phyloP scores from a whole-genome alignment of 2,329 filamentous ascomycete species.

The Mycosphaerella arachidis region DNA sequence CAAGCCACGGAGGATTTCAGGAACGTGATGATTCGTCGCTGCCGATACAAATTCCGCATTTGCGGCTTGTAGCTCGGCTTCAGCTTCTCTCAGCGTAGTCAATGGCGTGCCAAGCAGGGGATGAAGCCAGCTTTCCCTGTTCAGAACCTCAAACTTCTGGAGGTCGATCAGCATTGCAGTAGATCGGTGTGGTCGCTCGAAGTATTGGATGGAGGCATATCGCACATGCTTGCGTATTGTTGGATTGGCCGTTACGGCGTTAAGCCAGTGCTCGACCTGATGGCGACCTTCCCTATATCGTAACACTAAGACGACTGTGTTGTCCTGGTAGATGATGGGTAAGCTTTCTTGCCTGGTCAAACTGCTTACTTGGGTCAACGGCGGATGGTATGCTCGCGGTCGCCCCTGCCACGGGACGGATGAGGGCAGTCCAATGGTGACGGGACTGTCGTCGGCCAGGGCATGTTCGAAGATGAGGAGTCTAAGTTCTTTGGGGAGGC shows the following conservation, averaged over 20 bases:
- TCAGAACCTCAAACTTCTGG: conserved; percentile 5
- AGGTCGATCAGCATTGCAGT: conserved; percentile 11
- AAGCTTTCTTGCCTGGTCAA: conserved; percentile 10
- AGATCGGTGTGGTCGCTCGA: conserved; percentile 14
- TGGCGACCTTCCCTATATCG: conserved; percentile 14
- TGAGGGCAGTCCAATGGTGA: conserved; percentile 8
- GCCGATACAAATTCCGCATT: not conserved
- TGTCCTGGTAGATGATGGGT: conserved; percentile 9
- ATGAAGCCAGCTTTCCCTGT: conserved; percentile 10
- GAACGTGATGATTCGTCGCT: not conserved
- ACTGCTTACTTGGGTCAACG: conserved; percentile 11
- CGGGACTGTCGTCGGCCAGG: conserved; percentile 2
- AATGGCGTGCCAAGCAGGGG: conserved; percentile 4
- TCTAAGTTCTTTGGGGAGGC: conserved; percentile 15
- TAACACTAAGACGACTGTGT: conserved; percentile 10
- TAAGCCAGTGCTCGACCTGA: conserved; percentile 14
- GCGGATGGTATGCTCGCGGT: conserved; percentile 15
- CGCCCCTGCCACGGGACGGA: conserved; percentile 12
- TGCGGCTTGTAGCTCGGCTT: not conserved
- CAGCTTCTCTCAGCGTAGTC: conserved; percentile 4
- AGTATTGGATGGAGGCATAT: conserved; percentile 15
- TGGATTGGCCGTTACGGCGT: not conserved
- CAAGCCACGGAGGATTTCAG: conserved; percentile 2
- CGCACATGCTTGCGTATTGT: conserved; percentile 6
- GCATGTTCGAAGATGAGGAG: conserved; percentile 15